Base-by-base conservation (phyloP, 2,329 filamentous ascomycete species). In the Claviceps citrina region DNA sequence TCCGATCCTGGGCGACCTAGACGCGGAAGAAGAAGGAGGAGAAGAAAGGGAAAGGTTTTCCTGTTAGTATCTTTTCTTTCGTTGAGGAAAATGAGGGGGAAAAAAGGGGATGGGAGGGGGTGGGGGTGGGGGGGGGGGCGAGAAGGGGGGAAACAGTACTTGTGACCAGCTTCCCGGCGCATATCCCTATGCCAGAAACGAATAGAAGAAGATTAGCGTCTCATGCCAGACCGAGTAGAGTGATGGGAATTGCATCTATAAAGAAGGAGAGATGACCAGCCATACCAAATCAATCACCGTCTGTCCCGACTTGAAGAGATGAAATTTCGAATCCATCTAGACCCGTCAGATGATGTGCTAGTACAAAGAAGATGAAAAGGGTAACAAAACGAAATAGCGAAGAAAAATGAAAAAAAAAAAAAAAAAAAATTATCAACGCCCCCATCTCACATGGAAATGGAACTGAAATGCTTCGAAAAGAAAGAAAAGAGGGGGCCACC, bases 231-330 rank as follows among this genome's bases (percentile, higher is more conserved):
- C 22, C 22, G 6, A 26, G 7, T 24, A 8, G 15, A 3, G 18
- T n/a, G n/a, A n/a, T n/a, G n/a, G n/a, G n/a, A n/a, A n/a, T n/a
- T n/a, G n/a, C n/a, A n/a, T n/a, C n/a, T n/a, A n/a, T n/a, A 20
- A 33, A 32, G 4, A 4, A 4, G 31, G 31, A 10, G 5, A 4
- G 2, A 12, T 19, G 13, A 31, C 2, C 9, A 7, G 3, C 56
- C 69, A 50, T 68, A 85, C 84, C 48, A 98, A 66, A 62, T 98
- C 91, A 38, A 98, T 78, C 1, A 98, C 81, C 0, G 84, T 93
- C 59, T 93, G 81, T 1, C 84, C 83, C 5, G 65, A 69, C 45
- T 70, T 76, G 61, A 98, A 95, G 16, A 98, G 61, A 38, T 67
- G 74, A 59, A 93, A 81, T 51, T 82, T 84, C 15, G 77, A 65